phyloP scores from a whole-genome alignment of 208 protist genomes.

The Sergeia podlipaevii region DNA sequence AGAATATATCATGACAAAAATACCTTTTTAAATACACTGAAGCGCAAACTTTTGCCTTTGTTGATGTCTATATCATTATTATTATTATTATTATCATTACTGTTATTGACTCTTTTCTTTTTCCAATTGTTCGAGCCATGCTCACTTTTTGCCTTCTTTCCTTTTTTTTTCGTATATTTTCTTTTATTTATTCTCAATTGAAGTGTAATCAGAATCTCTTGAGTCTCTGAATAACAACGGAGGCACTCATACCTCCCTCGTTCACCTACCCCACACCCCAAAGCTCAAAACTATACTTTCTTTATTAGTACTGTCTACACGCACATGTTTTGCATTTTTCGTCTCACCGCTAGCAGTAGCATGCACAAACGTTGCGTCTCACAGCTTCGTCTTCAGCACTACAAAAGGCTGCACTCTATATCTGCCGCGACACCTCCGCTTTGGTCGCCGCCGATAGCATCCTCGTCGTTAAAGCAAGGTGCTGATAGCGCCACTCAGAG shows the following conservation, averaged over 20 bases:
- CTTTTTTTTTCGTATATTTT: constrained; percentile 9
- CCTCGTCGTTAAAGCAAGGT: no score
- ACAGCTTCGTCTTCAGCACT: no score
- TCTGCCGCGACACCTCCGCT: no score
- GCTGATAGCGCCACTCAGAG: not conserved
- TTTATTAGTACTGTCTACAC: not conserved
- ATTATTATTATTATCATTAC: constrained; percentile 1
- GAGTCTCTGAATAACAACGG: no score
- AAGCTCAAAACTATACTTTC: no score
- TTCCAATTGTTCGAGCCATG: not conserved
- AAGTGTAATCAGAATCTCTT: no score
- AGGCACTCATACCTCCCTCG: no score
- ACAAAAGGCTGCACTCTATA: no score
- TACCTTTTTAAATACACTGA: not conserved
- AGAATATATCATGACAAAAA: no score
- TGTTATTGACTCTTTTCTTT: constrained; percentile 2
- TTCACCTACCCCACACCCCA: no score
- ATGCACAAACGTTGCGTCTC: no score
- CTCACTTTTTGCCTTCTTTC: constrained; percentile 4
- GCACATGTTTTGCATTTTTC: not conserved
- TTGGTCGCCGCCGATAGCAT: no score
- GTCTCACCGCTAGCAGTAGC: not conserved
- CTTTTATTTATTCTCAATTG: constrained; percentile 2
- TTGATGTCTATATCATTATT: constrained; percentile 2
- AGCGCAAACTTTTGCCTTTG: constrained; percentile 1